Percentiles rank a stretch among this genome's conserved stretches.
Evolutionary conservation across 2,329 filamentous ascomycete species (phyloP).

Genomic region (Escovopsis sp.): DNA sequence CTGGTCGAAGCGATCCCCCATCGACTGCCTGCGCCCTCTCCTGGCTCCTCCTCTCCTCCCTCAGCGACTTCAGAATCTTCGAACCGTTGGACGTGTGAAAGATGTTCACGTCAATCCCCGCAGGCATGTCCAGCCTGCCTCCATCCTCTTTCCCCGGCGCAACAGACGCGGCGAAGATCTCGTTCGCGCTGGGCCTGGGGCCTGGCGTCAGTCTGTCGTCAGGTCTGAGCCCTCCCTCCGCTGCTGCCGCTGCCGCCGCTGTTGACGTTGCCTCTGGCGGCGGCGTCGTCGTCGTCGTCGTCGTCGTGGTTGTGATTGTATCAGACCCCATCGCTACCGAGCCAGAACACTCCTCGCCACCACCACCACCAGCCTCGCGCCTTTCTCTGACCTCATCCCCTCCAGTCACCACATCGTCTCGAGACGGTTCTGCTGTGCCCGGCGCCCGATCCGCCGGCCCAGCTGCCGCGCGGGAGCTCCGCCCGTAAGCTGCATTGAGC

Average conservation of each 20-base stretch:
- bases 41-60: constrained; percentile 11
- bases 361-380: background rate
- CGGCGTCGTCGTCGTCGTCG: background rate
- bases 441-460: constrained; percentile 15
- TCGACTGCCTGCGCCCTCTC: constrained; percentile 16
- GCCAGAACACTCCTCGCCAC: background rate
- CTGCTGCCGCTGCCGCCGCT: too few species aligned
- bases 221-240: too few species aligned
- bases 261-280: too few species aligned
- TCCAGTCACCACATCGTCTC: background rate
- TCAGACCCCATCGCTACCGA: background rate
- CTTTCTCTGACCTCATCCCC: background rate
- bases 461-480: constrained; percentile 27
- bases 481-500: constrained; percentile 33
- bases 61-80: constrained; percentile 25
- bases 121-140: constrained; percentile 20
- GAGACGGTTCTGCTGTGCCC: background rate
- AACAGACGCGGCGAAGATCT: constrained; percentile 1
- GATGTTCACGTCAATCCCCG: constrained; percentile 28
- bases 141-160: constrained; percentile 6
- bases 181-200: background rate
- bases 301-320: background rate
- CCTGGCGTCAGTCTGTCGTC: background rate
- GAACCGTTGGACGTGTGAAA: constrained; percentile 33
- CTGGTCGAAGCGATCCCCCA: constrained; percentile 2